Base-by-base conservation (phyloP, 75 land plant genomes). In the Azolla pinnata region DNA sequence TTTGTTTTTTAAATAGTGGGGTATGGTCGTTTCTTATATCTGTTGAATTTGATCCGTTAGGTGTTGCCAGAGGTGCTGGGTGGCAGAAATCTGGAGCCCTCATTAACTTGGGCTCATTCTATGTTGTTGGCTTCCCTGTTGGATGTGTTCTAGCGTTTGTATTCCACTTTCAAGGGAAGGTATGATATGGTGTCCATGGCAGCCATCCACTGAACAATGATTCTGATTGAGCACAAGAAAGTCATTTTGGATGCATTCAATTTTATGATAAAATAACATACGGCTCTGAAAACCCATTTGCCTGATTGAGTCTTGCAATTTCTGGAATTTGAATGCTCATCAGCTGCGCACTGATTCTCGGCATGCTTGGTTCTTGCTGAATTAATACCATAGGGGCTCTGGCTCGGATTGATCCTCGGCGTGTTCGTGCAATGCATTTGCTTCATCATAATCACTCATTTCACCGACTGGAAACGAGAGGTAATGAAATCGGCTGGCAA, bases 31-130 rank as follows among this genome's bases (percentile, higher is more conserved):
- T n/a, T n/a, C n/a, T n/a, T n/a, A n/a, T n/a, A n/a, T n/a, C n/a
- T n/a, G n/a, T n/a, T n/a, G n/a, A n/a, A n/a, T n/a, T n/a, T n/a
- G n/a, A 9, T 48, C 47, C 20, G 26, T 10, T 51, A 73, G 75
- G 75, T 29, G 75, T 73, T 29, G 75, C 70, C n/a, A 66, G 75
- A 45, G 75, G 70, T 27, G 70, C 67, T 54, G 75, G 75, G n/a
- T 73, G 75, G 75, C 75, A 73, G 56, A 47, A 57, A 27, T 21
- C 44, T 31, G 75, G 61, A 19, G 75, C 75, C 2, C 25, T 38
- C 23, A 46, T 54, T 31, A 73, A 73, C 53, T 54, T 73, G 56
- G 70, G 64, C 1, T 73, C 75, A n/a, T 73, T 63, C 31, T 73
- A 73, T 32, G 62, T 59, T 12, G 64, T 73, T 33, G 75, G 75